A percentile compares a stretch with the other conserved stretches of the same genome.
These are phyloP conservation scores for Tulasnella calospora DNA, from an alignment of 768 basidiomycete genomes.

Conservation along the genomic window DNA sequence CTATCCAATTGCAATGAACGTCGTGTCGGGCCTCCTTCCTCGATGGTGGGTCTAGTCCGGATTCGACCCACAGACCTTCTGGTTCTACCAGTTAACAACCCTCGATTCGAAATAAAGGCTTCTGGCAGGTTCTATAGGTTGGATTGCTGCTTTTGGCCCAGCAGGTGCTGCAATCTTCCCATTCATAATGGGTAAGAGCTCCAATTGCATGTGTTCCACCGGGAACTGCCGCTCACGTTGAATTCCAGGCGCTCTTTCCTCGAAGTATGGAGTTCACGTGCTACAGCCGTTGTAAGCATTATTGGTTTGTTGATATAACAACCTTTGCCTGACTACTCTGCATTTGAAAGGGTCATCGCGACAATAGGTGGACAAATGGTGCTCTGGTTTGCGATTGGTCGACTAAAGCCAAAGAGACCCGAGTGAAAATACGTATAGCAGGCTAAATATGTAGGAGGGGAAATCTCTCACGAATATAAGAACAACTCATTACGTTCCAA, in stretches of 20 bases:
- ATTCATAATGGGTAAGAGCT: slow-evolving; percentile 43
- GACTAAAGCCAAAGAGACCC: background rate
- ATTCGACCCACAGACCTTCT: background rate
- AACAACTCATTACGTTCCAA: background rate
- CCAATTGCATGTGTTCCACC: background rate
- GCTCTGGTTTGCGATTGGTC: slow-evolving; percentile 41
- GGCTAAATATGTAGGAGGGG: background rate
- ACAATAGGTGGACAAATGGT: slow-evolving; percentile 57
- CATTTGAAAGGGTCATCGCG: slow-evolving; percentile 42
- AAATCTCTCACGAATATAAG: background rate
- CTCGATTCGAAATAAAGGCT: background rate
- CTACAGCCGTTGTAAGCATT: slow-evolving; percentile 56
- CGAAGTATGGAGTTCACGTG: slow-evolving; percentile 54
- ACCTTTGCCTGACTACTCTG: background rate
- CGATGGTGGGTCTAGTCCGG: background rate
- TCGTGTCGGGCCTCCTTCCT: slow-evolving; percentile 14
- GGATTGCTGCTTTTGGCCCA: slow-evolving; percentile 36
- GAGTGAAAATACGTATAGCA: background rate
- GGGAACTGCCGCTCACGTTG: background rate
- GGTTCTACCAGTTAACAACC: background rate
- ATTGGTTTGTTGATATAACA: background rate
- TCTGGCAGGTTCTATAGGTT: slow-evolving; percentile 29
- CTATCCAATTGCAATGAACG: slow-evolving; percentile 30
- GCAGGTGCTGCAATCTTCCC: slow-evolving; percentile 51
- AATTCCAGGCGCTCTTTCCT: slow-evolving; percentile 46